Evolutionary conservation across 2,329 filamentous ascomycete genomes (phyloP), one percentile per base, ranked within the genome.

Genomic region (Apiospora rasikravindrae): DNA sequence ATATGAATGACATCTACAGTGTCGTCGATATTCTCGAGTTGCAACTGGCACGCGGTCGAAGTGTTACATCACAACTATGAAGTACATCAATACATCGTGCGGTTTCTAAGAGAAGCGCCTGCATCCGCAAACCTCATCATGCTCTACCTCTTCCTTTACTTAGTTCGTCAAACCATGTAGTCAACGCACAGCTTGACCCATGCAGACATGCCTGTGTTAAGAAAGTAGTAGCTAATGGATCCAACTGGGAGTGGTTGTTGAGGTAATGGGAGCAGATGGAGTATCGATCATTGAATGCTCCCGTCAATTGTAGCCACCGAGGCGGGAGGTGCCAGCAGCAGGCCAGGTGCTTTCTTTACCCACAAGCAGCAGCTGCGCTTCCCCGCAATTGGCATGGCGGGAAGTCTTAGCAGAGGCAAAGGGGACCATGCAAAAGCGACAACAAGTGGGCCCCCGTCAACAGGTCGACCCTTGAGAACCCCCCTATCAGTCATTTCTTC

Each of bases 301-400:
- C 40, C 33, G 8, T 37, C 33, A 3, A 6, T 33, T 6, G 33
- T 6, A 22, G 45, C 22, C 45, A 13, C n/a, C 11, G n/a, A 51
- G 22, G 47, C 47, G 8, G 10, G n/a, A 4, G 49, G 11, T 37
- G 33, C 33, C 33, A 37, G 33, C 33, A 37, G 33, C n/a, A 51
- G 49, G n/a, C n/a, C 22, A n/a, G 47, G 51, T 57, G 53, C 29
- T 64, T 37, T n/a, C 33, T n/a, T 40, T 40, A 40, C 57, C 29
- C 57, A 64, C 26, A 37, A 13, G 49, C 49, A 53, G n/a, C 49
- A 53, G 24, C 8, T 13, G 29, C 53, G 16, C 29, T 61, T 61
- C 57, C 57, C 57, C 57, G 57, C 33, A 64, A 64, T 64, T 64
- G 57, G 57, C 22, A 64, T 64, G 57, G 57, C 57, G 57, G 57